phyloP scores from a whole-genome alignment of 148 eudicot genomes.

The Camellia granthamiana region DNA sequence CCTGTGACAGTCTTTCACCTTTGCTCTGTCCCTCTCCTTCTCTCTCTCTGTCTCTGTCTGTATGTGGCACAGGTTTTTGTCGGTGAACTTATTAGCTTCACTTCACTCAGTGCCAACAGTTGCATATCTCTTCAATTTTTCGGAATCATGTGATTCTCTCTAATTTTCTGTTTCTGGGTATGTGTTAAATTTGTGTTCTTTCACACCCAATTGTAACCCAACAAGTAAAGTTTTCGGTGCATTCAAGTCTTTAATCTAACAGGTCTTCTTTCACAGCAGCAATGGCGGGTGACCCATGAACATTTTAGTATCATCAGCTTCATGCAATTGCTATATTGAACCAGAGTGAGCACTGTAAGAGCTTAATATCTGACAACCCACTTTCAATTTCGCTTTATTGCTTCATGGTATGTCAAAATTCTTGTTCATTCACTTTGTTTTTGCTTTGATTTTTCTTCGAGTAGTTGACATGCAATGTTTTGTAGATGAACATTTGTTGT shows the following conservation, averaged over 20 bases:
- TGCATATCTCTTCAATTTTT: not conserved
- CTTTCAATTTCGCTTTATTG: not conserved
- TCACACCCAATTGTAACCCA: not conserved
- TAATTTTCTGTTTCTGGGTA: constrained; percentile 6
- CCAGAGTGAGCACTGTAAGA: constrained; percentile 7
- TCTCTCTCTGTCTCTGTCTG: not conserved
- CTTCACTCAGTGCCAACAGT: not conserved
- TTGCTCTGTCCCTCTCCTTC: not conserved
- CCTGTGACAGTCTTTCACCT: not conserved
- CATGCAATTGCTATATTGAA: not conserved
- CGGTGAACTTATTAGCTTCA: constrained; percentile 7
- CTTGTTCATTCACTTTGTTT: not conserved
- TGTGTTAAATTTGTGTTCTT: not conserved
- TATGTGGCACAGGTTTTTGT: not conserved
- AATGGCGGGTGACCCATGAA: constrained; percentile 16
- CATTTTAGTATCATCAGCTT: not conserved
- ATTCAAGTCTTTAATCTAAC: not conserved
- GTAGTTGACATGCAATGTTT: not conserved
- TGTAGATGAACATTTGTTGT: no score
- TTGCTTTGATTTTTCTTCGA: not conserved
- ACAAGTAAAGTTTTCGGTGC: not conserved
- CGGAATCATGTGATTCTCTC: not conserved
- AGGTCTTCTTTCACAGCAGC: not conserved
- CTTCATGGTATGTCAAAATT: not conserved
- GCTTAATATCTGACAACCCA: not conserved